These are phyloP conservation scores for Leccinum proliferum DNA, from an alignment of 1,284 basidiomycete genomes.

Conservation along the genomic window DNA sequence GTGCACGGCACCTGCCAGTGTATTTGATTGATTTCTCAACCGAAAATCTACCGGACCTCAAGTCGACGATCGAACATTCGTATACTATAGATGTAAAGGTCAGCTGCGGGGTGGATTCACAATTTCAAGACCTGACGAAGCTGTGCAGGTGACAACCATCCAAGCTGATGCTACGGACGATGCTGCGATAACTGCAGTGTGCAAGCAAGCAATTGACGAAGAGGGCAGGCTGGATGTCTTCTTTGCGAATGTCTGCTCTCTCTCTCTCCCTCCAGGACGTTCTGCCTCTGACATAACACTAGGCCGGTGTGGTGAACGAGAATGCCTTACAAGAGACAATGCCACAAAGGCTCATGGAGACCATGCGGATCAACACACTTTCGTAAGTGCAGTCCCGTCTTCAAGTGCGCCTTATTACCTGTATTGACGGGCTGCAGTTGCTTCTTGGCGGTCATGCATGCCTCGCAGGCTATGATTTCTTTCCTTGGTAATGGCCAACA, in stretches of 20 bases:
- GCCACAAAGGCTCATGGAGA: slow-evolving; percentile 66
- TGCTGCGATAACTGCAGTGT: slow-evolving; percentile 60
- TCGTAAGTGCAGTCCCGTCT: slow-evolving; percentile 49
- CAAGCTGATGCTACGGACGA: slow-evolving; percentile 86
- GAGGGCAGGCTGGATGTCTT: slow-evolving; percentile 88
- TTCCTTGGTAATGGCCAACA: no score
- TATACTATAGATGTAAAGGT: slow-evolving; percentile 65
- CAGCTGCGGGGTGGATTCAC: slow-evolving; percentile 9
- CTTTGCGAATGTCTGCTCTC: slow-evolving; percentile 77
- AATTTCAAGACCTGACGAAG: slow-evolving; percentile 12
- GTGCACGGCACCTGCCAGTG: slow-evolving; percentile 61
- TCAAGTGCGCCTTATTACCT: background rate
- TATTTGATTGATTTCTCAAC: slow-evolving; percentile 80
- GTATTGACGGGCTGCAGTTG: slow-evolving; percentile 43
- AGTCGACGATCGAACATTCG: slow-evolving; percentile 56
- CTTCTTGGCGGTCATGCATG: slow-evolving; percentile 89
- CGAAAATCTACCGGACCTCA: slow-evolving; percentile 68
- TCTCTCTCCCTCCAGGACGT: background rate
- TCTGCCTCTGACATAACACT: slow-evolving; percentile 8
- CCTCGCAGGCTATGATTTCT: slow-evolving; percentile 69
- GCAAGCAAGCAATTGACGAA: slow-evolving; percentile 70
- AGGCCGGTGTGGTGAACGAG: slow-evolving; percentile 61
- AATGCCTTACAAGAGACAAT: slow-evolving; percentile 52
- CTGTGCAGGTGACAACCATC: slow-evolving; percentile 58
- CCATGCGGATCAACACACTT: slow-evolving; percentile 77